Evolutionary conservation across 2,329 filamentous ascomycete genomes (phyloP), one percentile per base, ranked within the genome.

Genomic region (Xylariaceae sp.): DNA sequence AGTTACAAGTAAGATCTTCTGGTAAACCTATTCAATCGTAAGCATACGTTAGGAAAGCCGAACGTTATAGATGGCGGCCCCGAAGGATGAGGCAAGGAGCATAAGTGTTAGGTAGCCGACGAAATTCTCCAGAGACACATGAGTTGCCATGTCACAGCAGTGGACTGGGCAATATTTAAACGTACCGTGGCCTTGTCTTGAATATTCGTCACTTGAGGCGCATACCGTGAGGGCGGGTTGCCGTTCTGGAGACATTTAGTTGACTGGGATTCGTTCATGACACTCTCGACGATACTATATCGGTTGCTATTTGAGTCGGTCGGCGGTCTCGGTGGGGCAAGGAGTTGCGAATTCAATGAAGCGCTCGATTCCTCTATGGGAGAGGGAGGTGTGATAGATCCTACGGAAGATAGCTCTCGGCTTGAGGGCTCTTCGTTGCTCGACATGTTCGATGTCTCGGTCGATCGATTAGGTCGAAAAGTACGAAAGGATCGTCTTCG

Each of bases 151-250:
- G n/a, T 3, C 9, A 47, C 6, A n/a, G 9, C 8, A 40, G 30
- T 53, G 19, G 12, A 29, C 50, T 27, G 9, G 30, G 30, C 29
- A 55, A 54, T 63, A 58, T 57, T 1, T 47, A 29, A 45, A 76
- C 85, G 65, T 80, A 95, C 91, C 88, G 90, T 95, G 55, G 89
- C 85, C 62, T 87, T 88, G 61, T 96, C 89, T 7, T 83, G 77
- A 40, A 96, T 77, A 35, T 91, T 96, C 43, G 86, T 74, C 40
- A 96, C 82, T 63, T 84, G 83, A 29, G 92, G 91, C 32, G 90
- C 88, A 72, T 89, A 92, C 43, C 86, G 84, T 51, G 91, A 96
- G 75, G 79, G 19, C 47, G 29, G 63, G 64, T 66, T 79, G 81
- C 9, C 6, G 57, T 80, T 80, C 62, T 76, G 78, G 31, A 76